Conservation (phyloP, 164 flowering plant genomes). For the Santalum album region DNA sequence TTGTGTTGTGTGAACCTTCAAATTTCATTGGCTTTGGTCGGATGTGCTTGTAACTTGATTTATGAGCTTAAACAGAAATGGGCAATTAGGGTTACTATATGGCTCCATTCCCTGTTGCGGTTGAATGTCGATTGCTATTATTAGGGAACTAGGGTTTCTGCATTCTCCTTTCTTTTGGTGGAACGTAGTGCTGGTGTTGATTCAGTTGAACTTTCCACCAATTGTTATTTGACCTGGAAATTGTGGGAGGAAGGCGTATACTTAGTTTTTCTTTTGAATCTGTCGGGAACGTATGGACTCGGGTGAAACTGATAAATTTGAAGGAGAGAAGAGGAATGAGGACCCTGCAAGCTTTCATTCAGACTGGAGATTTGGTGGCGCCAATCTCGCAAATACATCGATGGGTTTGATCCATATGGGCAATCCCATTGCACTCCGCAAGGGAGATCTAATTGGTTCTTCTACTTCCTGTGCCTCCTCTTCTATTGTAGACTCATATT, state of each 20-base stretch:
- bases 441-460: conserved; percentile 31
- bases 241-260: not conserved
- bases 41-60: conserved; percentile 7
- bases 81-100: conserved; percentile 9
- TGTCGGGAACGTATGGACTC: conserved; percentile 32
- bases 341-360: conserved; percentile 32
- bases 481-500: conserved; percentile 49
- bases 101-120: too few relatives aligned
- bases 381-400: conserved; percentile 27
- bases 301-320: conserved; percentile 36
- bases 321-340: conserved; percentile 31
- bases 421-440: conserved; percentile 25
- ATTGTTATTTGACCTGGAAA: conserved; percentile 3
- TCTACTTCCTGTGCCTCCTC: conserved; percentile 47
- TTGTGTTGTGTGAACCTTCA: not conserved
- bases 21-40: conserved; percentile 8
- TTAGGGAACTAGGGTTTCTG: not conserved
- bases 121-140: not conserved
- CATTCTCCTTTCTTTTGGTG: not conserved
- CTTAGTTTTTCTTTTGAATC: conserved; percentile 12
- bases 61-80: conserved; percentile 1
- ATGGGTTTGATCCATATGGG: conserved; percentile 27
- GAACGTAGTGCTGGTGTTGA: too few relatives aligned
- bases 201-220: too few relatives aligned
- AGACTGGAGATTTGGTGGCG: conserved; percentile 42